Base-by-base conservation (phyloP, 2,329 filamentous ascomycete species). In the Zelopaecilomyces penicillatus region DNA sequence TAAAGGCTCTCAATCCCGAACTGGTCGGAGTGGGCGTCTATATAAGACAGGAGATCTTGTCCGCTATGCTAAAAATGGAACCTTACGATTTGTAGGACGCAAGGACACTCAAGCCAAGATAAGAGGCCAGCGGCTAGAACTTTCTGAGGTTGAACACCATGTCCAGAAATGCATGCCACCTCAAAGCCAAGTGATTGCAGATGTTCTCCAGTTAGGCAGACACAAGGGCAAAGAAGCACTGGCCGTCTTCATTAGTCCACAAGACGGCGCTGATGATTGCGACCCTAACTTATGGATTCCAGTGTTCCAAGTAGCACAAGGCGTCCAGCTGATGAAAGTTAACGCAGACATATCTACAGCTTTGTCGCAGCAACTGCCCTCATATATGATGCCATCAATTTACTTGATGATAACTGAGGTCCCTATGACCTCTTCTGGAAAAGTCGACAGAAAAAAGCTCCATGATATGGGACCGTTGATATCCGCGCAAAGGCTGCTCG, bases 31-130 rank as follows among this genome's bases (percentile, higher is more conserved):
- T 34, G 32, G 32, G 12, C 32, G 32, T 9, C 12, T 34, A 9
- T 34, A 34, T 34, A 34, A 34, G 12, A 34, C 32, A 3, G 32
- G 32, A 34, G 32, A 34, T 34, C 32, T 34, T 34, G 32, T 12
- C 9, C 9, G 9, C 9, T 34, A 9, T 34, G 8, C 8, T 9
- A 34, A 34, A 3, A 9, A 12, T 9, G 8, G 32, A 12, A 9
- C 12, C 32, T 9, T 9, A 9, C 12, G 32, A 34, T 9, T 12
- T 34, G 9, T 12, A 9, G 8, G 32, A 12, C 62, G 74, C 33
- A 72, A 71, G 50, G 74, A 78, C 52, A 65, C 65, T 1, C 74
- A 78, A 54, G 65, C 77, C 37, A 78, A 78, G 53, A 54, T 78
- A 8, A 65, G 68, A 30, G 78, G 78, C 37, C 76, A 68, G 44